Percentiles rank a stretch among this genome's conserved stretches.
These are phyloP conservation scores for Phytophthora sp. DNA, from an alignment of 352 stramenopile species.

Conservation along the genomic window DNA sequence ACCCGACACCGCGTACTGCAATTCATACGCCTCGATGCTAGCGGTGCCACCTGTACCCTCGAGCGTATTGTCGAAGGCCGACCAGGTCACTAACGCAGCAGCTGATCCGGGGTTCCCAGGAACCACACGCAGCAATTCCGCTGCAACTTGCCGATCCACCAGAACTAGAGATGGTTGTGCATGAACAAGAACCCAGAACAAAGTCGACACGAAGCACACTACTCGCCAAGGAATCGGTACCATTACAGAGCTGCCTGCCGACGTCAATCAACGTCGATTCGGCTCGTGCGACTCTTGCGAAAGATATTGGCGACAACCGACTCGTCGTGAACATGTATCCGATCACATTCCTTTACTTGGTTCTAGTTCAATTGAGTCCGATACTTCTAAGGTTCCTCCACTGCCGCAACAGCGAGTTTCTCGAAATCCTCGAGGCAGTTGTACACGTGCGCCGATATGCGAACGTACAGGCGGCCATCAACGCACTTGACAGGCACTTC, in stretches of 20 bases:
- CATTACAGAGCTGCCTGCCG: slow-evolving; percentile 5
- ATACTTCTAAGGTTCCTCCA: slow-evolving; percentile 12
- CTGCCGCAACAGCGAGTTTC: slow-evolving; percentile 41
- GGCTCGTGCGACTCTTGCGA: slow-evolving; percentile 29
- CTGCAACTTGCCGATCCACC: slow-evolving; percentile 28
- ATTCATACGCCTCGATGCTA: slow-evolving; percentile 56
- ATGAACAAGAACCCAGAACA: background rate
- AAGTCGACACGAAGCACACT: slow-evolving; percentile 2
- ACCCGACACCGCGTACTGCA: slow-evolving; percentile 54
- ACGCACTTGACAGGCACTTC: slow-evolving; percentile 95
- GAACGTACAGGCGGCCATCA: slow-evolving; percentile 84
- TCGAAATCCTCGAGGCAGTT: slow-evolving; percentile 90
- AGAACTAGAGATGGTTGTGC: slow-evolving; percentile 4
- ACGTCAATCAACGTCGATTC: slow-evolving; percentile 19
- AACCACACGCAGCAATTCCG: slow-evolving; percentile 34
- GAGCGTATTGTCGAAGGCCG: slow-evolving; percentile 44
- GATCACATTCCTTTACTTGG: background rate
- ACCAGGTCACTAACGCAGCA: slow-evolving; percentile 49
- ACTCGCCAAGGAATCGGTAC: background rate
- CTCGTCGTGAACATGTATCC: too few species aligned
- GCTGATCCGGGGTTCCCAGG: slow-evolving; percentile 50
- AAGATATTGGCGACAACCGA: slow-evolving; percentile 15
- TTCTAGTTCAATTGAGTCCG: background rate
- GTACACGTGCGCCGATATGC: slow-evolving; percentile 93
- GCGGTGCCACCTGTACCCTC: slow-evolving; percentile 6